These are phyloP conservation scores for Priceomyces castillae DNA, from an alignment of 805 yeast genomes.

Conservation along the genomic window DNA sequence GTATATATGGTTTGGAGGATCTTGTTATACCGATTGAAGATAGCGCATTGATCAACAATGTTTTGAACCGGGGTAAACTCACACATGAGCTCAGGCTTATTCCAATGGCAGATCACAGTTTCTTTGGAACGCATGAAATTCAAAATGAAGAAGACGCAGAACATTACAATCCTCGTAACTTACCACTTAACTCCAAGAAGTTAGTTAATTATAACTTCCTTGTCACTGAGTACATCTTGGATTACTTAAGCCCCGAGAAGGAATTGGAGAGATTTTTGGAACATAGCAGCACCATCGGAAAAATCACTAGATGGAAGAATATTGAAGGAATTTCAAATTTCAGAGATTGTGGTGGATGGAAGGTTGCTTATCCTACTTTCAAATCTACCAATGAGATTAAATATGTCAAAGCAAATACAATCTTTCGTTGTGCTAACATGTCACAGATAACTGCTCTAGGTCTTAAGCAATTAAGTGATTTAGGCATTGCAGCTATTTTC, in stretches of 20 bases:
- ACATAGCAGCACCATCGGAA: slow-evolving; percentile 31
- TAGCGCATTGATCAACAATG: slow-evolving; percentile 54
- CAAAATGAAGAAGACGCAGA: slow-evolving; percentile 30
- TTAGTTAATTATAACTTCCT: slow-evolving; percentile 55
- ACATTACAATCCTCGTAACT: slow-evolving; percentile 32
- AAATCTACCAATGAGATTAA: slow-evolving; percentile 8
- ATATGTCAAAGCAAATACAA: slow-evolving; percentile 50
- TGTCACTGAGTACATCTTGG: slow-evolving; percentile 49
- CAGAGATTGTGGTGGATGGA: slow-evolving; percentile 81
- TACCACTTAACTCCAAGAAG: slow-evolving; percentile 46
- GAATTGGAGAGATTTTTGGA: slow-evolving; percentile 53
- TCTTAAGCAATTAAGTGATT: slow-evolving; percentile 28
- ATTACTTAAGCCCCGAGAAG: slow-evolving; percentile 47
- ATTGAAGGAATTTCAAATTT: slow-evolving; percentile 71
- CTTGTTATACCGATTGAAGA: slow-evolving; percentile 63
- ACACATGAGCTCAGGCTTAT: slow-evolving; percentile 54
- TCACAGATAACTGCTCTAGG: slow-evolving; percentile 54
- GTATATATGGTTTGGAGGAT: slow-evolving; percentile 72
- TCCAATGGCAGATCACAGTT: slow-evolving; percentile 78
- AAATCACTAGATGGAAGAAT: slow-evolving; percentile 54
- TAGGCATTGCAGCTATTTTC: slow-evolving; percentile 55
- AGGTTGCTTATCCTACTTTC: slow-evolving; percentile 31
- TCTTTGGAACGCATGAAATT: slow-evolving; percentile 50
- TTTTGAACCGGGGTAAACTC: slow-evolving; percentile 50
- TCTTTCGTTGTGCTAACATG: slow-evolving; percentile 66